Evolutionary conservation across 2,329 filamentous ascomycete species (phyloP).

Genomic region (Botrytis pseudocinerea): DNA sequence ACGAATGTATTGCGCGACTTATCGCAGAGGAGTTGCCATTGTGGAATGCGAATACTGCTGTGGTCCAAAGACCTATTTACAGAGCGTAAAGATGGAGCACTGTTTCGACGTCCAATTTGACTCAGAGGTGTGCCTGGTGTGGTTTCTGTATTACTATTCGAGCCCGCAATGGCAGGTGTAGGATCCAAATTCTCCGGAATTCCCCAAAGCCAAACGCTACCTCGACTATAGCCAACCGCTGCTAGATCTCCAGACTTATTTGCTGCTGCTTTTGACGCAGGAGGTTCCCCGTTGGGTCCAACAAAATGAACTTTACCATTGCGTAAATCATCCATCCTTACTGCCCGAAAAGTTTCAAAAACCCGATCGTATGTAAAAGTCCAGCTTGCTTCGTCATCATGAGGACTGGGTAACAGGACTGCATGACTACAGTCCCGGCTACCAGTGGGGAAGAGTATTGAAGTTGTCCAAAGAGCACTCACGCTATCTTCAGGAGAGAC

Average conservation of each 20-base stretch:
- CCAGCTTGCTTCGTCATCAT: constrained; percentile 67
- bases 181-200: constrained; percentile 72
- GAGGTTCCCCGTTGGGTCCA: constrained; percentile 62
- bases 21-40: constrained; percentile 70
- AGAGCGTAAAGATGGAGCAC: constrained; percentile 37
- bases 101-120: constrained; percentile 36
- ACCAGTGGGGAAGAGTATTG: constrained; percentile 81
- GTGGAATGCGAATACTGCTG: constrained; percentile 50
- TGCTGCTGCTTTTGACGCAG: constrained; percentile 68
- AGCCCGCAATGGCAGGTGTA: constrained; percentile 44
- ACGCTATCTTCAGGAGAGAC: constrained; percentile 66
- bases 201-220: constrained; percentile 77
- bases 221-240: constrained; percentile 67
- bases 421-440: constrained; percentile 78
- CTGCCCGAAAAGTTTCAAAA: constrained; percentile 75
- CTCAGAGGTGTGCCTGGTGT: constrained; percentile 36
- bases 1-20: constrained; percentile 68
- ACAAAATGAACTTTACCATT: constrained; percentile 80
- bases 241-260: constrained; percentile 71
- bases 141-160: constrained; percentile 38
- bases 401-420: constrained; percentile 54
- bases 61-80: constrained; percentile 29
- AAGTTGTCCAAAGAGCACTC: constrained; percentile 79
- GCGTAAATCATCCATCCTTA: constrained; percentile 71
- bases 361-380: constrained; percentile 76